Evolutionary conservation across 495 filamentous ascomycete genomes (phyloP).

Genomic region (Annulohypoxylon moriforme): DNA sequence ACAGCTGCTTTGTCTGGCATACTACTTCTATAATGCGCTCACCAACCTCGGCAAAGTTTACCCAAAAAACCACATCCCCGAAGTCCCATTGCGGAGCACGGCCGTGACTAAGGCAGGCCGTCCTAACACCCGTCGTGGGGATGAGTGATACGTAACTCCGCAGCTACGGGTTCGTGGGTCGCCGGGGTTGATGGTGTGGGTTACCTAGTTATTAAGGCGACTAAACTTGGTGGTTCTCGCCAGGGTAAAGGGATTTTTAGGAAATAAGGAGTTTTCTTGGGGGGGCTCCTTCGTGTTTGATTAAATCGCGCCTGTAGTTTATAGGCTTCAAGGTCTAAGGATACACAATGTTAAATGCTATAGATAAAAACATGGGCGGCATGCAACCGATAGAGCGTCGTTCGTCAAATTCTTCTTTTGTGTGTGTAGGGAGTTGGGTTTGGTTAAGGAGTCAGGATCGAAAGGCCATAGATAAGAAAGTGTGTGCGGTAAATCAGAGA

Average conservation of each 20-base stretch:
- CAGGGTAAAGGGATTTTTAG: slow-evolving; percentile 22
- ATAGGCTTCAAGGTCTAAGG: slow-evolving; percentile 26
- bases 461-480: neutral
- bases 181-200: neutral
- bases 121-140: slow-evolving; percentile 10
- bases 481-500: neutral
- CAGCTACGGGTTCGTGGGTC: slow-evolving; percentile 10
- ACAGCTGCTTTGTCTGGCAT: slow-evolving; percentile 10
- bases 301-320: neutral
- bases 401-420: neutral
- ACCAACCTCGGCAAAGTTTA: neutral
- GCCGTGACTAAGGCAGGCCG: neutral
- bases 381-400: neutral
- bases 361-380: slow-evolving; percentile 24
- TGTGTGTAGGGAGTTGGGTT: neutral
- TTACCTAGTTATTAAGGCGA: slow-evolving; percentile 1
- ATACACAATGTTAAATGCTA: slow-evolving; percentile 6
- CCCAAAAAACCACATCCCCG: neutral
- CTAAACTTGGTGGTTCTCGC: neutral
- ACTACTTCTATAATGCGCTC: slow-evolving; percentile 22
- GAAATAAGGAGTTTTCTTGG: slow-evolving; percentile 19
- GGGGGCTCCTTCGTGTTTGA: slow-evolving; percentile 4
- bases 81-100: slow-evolving; percentile 4
- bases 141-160: slow-evolving; percentile 22
- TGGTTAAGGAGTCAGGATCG: neutral